These are phyloP conservation scores for Suhomyces panamericanus DNA, from an alignment of 1,139 yeast species.

Conservation along the genomic window DNA sequence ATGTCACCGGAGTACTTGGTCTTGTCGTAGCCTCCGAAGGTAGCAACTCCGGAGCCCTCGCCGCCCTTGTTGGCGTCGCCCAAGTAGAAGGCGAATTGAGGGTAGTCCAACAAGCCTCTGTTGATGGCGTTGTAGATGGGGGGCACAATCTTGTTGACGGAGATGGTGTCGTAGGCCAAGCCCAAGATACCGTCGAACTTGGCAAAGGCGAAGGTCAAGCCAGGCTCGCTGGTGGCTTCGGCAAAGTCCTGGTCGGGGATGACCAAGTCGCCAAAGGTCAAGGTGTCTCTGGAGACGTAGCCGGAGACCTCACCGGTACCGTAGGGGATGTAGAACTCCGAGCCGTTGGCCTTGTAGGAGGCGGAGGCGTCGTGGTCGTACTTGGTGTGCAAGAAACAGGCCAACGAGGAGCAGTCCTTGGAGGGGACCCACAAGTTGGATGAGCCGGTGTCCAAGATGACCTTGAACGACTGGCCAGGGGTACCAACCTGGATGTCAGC, in stretches of 20 bases:
- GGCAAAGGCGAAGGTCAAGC: constrained; percentile 96
- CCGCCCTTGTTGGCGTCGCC: constrained; percentile 71
- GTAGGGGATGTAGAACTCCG: constrained; percentile 79
- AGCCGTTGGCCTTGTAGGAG: constrained; percentile 81
- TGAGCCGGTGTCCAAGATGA: constrained; percentile 91
- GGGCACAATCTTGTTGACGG: constrained; percentile 86
- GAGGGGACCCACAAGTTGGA: constrained; percentile 97
- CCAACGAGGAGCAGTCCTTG: constrained; percentile 82
- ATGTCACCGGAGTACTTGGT: constrained; percentile 74
- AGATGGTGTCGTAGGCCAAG: constrained; percentile 85
- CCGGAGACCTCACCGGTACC: constrained; percentile 95
- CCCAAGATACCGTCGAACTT: constrained; percentile 97
- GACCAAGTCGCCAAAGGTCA: constrained; percentile 77
- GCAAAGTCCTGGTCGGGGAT: constrained; percentile 92
- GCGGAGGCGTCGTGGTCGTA: constrained; percentile 81
- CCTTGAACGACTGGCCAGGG: constrained; percentile 90
- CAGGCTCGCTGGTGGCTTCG: constrained; percentile 96
- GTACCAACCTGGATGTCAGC: constrained; percentile 89
- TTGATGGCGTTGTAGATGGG: constrained; percentile 88
- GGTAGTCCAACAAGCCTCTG: constrained; percentile 75
- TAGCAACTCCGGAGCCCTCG: constrained; percentile 80
- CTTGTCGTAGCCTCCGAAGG: constrained; percentile 91
- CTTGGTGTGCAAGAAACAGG: constrained; percentile 90
- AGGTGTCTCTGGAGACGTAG: constrained; percentile 79
- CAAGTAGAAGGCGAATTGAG: constrained; percentile 85